These are phyloP conservation scores for Psilocybe subaeruginosa DNA, from an alignment of 768 basidiomycete species.

Conservation along the genomic window DNA sequence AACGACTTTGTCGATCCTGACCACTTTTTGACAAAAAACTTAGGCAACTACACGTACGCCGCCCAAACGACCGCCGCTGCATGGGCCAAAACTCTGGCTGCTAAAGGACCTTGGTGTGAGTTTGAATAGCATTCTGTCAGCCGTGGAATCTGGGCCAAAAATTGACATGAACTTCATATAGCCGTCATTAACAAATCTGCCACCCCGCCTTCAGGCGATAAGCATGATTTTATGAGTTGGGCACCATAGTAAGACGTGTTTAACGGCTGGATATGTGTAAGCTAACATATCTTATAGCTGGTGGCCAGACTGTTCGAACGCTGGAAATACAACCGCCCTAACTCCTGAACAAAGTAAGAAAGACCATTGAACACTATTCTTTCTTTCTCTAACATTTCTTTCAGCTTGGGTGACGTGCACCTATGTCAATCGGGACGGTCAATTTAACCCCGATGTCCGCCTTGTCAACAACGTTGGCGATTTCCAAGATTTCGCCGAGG, in stretches of 20 bases:
- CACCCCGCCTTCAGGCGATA: constrained; percentile 52
- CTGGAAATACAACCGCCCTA: constrained; percentile 59
- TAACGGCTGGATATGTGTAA: not conserved
- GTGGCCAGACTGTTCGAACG: constrained; percentile 66
- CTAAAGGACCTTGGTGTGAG: constrained; percentile 60
- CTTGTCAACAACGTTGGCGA: constrained; percentile 56
- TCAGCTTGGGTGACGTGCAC: constrained; percentile 60
- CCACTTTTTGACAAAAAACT: constrained; percentile 45
- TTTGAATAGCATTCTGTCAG: constrained; percentile 8
- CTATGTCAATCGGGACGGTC: constrained; percentile 59
- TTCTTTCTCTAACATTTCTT: not conserved
- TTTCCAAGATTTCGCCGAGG: constrained; percentile 59
- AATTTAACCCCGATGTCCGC: constrained; percentile 67
- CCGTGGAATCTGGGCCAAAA: not conserved
- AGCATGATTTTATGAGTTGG: constrained; percentile 72
- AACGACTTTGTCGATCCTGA: constrained; percentile 61
- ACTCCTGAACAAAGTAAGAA: constrained; percentile 52
- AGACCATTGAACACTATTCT: not conserved
- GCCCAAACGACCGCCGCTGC: constrained; percentile 48
- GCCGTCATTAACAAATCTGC: constrained; percentile 53
- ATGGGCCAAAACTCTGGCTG: constrained; percentile 49
- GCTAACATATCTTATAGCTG: constrained; percentile 34
- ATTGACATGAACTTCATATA: constrained; percentile 19
- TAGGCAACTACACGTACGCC: constrained; percentile 41
- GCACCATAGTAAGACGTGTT: constrained; percentile 58